Base-by-base conservation (phyloP, 768 basidiomycete species). In the Naganishia onofrii region DNA sequence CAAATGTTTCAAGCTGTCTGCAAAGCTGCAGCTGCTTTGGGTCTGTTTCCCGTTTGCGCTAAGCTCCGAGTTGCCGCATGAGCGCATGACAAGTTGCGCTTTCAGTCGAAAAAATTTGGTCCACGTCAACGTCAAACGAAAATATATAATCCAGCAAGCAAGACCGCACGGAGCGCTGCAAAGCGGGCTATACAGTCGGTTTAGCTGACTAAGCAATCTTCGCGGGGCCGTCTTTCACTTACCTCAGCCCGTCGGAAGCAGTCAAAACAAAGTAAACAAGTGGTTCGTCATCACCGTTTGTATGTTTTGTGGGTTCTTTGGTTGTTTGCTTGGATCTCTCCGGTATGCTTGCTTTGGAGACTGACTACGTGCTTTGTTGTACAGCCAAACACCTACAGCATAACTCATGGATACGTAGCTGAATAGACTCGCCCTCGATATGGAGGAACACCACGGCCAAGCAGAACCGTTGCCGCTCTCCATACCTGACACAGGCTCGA, bases 111-210 rank as follows among this genome's bases (percentile, higher is more conserved):
- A 42, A 63, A 63, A 63, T 46, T 42, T 63, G 29, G 60, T 63
- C 60, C 60, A 63, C 60, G 60, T 63, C 60, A 63, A 63, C 60
- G 6, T 63, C 60, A 63, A 63, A 63, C n/a, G 60, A 63, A 63
- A 63, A 63, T 63, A 63, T 63, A 63, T 63, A 63, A 63, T 63
- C 60, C 60, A 63, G 38, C 60, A 26, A 51, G 38, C 34, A 63
- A 31, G 19, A 38, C 60, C 23, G 15, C 38, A 26, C 3, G n/a
- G 60, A 63, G 60, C 38, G 60, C 38, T 36, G 23, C 4, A 15
- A 12, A 42, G 42, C 21, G 15, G 60, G 2, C 38, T 63, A 63
- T 42, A 38, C 38, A 23, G 34, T 32, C 7, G 2, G 21, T 15
- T 3, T 4, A 8, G 57, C 57, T 58, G 57, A 58, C 57, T 58